These are phyloP conservation scores for Hymenoscyphus scutula DNA, from an alignment of 2,329 filamentous ascomycete genomes.

Conservation along the genomic window DNA sequence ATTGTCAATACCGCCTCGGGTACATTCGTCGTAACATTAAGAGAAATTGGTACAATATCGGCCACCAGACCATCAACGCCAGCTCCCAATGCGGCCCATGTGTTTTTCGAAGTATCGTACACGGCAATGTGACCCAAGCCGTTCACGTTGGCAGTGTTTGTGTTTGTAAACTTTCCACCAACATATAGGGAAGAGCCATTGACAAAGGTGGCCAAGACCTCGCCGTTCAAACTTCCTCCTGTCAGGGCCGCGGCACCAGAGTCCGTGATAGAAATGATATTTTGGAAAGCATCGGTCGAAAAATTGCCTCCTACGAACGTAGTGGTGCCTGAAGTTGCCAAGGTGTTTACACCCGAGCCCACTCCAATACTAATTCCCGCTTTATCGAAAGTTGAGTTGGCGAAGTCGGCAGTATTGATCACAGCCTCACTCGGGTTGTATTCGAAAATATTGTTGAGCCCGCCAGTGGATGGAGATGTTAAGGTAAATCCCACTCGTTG, in stretches of 20 bases:
- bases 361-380: constrained; percentile 68
- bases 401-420: constrained; percentile 61
- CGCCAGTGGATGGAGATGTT: constrained; percentile 61
- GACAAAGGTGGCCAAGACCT: constrained; percentile 69
- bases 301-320: constrained; percentile 86
- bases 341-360: constrained; percentile 65
- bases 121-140: constrained; percentile 73
- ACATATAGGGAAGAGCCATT: constrained; percentile 69
- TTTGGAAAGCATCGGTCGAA: constrained; percentile 62
- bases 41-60: constrained; percentile 69
- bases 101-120: constrained; percentile 66
- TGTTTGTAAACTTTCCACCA: constrained; percentile 81
- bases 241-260: constrained; percentile 60
- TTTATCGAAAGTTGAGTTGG: constrained; percentile 70
- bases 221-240: constrained; percentile 74
- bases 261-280: constrained; percentile 73
- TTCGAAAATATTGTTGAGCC: constrained; percentile 87
- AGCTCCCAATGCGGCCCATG: constrained; percentile 77
- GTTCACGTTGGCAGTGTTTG: constrained; percentile 56
- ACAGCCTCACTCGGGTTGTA: constrained; percentile 67
- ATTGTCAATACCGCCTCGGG: constrained; percentile 75
- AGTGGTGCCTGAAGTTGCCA: constrained; percentile 62
- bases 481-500: constrained; percentile 79
- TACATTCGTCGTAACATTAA: constrained; percentile 71
- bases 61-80: constrained; percentile 80